Evolutionary conservation across 2,329 filamentous ascomycete species (phyloP), one percentile per base, ranked within the genome.

Genomic region (Emergomyces orientalis): DNA sequence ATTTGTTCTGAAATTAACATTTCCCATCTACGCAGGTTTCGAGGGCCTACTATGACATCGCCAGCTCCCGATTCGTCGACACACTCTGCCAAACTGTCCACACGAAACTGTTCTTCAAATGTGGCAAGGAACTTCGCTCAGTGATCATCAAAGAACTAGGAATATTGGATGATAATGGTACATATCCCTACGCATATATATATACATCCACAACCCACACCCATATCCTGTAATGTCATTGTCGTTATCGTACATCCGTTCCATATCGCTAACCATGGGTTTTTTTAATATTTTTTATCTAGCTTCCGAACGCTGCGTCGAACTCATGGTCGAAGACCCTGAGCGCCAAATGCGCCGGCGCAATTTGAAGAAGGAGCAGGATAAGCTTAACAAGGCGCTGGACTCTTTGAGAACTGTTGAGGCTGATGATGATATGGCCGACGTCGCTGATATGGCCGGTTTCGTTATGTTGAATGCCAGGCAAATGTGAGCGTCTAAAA

Each of bases 1-100:
- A n/a, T n/a, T 22, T 32, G 39, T 14, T 17, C 32, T 13, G 22
- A 22, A 22, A 25, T 63, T 68, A 62, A 70, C 55, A 37, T 19
- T 17, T 30, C 30, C 14, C 14, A 5, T 32, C 32, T 45, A 34
- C 34, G 37, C 64, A 77, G 75, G 71, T 67, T 4, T 69, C 71
- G 1, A 66, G 73, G 2, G 76, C 71, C 0, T 77, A 78, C 39
- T 78, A 78, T 43, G 72, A 76, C 6, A 67, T 77, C 27, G 76
- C 76, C 0, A 74, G 72, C 56, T 69, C 70, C 1, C 71, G 76
- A 6, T 78, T 77, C 45, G 63, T 76, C 0, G 76, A 78, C 60
- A 70, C 71, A 0, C 69, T 76, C 1, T 77, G 75, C 34, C 75
- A 77, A 64, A 69, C 69, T 0, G 72, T 75, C 0, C 67, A 76